Percentiles rank a stretch among this genome's conserved stretches.
phyloP scores from a whole-genome alignment of 2,329 filamentous ascomycete species.

The Setomelanomma holmii region DNA sequence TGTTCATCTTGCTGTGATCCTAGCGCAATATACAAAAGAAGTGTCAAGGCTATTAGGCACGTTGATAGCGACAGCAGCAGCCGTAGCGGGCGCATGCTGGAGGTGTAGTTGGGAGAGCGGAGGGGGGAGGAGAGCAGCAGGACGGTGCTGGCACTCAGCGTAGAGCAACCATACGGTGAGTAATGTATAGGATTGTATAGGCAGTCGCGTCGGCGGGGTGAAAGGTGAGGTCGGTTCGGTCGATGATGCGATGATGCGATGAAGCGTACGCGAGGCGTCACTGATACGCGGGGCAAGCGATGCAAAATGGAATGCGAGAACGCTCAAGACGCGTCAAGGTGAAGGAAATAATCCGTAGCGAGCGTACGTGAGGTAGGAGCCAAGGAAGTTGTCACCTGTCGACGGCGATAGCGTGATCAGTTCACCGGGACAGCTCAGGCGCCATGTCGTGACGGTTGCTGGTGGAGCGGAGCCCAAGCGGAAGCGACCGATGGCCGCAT shows the following conservation, averaged over 20 bases:
- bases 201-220: constrained; percentile 10
- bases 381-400: background rate
- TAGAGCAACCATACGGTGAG: constrained; percentile 31
- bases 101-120: constrained; percentile 5
- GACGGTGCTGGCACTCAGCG: constrained; percentile 27
- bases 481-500: background rate
- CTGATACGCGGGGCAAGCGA: constrained; percentile 1
- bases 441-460: background rate
- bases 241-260: constrained; percentile 28
- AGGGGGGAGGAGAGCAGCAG: constrained; percentile 26
- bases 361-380: background rate
- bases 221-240: constrained; percentile 7
- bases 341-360: background rate
- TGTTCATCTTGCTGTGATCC: constrained; percentile 29
- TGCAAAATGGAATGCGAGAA: background rate
- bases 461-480: background rate
- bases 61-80: constrained; percentile 53
- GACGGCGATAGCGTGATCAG: background rate
- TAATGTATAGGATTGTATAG: background rate
- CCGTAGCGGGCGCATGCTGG: constrained; percentile 46
- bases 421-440: background rate
- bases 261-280: constrained; percentile 2
- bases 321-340: background rate
- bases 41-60: constrained; percentile 51
- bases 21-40: constrained; percentile 52